Evolutionary conservation across 2,329 filamentous ascomycete species (phyloP).

Genomic region (Hypoxylon sp.): DNA sequence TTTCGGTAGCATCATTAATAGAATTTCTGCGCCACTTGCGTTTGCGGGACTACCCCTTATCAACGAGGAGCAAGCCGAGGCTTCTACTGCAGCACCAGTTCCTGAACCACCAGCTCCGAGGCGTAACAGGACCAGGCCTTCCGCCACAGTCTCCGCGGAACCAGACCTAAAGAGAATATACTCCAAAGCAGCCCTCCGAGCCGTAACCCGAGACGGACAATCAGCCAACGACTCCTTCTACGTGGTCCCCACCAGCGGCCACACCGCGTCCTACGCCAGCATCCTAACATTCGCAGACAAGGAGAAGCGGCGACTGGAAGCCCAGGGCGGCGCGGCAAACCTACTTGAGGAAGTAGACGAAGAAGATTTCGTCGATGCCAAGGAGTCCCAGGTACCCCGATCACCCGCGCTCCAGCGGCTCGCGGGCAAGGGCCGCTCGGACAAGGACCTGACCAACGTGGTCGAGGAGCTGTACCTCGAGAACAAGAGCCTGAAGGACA

Average conservation of each 20-base stretch:
- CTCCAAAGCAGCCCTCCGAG: conserved; percentile 85
- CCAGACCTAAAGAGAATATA: conserved; percentile 88
- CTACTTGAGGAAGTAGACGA: conserved; percentile 73
- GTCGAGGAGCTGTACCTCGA: conserved; percentile 91
- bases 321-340: conserved; percentile 55
- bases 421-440: conserved; percentile 57
- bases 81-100: conserved; percentile 53
- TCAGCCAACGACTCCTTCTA: conserved; percentile 85
- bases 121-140: conserved; percentile 55
- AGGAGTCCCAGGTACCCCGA: conserved; percentile 70
- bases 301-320: conserved; percentile 71
- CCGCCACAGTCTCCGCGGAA: conserved; percentile 60
- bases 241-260: conserved; percentile 90
- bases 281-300: conserved; percentile 81
- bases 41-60: conserved; percentile 91
- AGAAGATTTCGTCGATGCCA: conserved; percentile 91
- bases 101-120: conserved; percentile 57
- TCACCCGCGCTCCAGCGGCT: conserved; percentile 59
- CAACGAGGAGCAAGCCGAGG: conserved; percentile 62
- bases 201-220: conserved; percentile 77
- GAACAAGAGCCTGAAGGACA: conserved; percentile 86
- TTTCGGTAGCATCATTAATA: conserved; percentile 89
- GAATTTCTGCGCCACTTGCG: conserved; percentile 88
- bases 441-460: conserved; percentile 71
- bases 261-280: conserved; percentile 92